A percentile compares a stretch with the other conserved stretches of the same genome.
These are phyloP conservation scores for Chlamydomonas applanata DNA, from an alignment of 139 green algal species.

Conservation along the genomic window DNA sequence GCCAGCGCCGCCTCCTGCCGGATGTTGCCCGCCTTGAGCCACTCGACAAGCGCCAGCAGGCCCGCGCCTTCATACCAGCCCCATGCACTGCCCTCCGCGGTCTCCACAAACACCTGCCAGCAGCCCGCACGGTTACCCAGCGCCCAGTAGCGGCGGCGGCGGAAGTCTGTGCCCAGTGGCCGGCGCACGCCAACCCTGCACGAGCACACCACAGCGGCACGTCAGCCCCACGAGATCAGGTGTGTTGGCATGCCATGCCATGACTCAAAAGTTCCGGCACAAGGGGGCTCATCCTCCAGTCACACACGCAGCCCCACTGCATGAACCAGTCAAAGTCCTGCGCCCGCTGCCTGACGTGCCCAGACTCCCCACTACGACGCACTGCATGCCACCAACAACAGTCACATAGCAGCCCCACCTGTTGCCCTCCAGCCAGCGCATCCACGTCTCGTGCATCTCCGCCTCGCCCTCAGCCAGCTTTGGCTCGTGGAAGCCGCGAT, in stretches of 20 bases:
- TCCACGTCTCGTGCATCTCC: constrained; percentile 22
- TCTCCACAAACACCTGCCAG: constrained; percentile 74
- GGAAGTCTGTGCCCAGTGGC: constrained; percentile 64
- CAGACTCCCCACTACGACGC: not conserved
- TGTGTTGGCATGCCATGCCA: not conserved
- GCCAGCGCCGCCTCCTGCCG: constrained; percentile 53
- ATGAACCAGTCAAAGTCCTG: no score
- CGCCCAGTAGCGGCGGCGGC: constrained; percentile 77
- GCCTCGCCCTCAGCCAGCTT: not conserved
- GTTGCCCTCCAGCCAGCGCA: constrained; percentile 30
- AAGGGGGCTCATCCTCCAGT: not conserved
- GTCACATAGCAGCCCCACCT: constrained; percentile 18
- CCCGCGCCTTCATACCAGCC: constrained; percentile 47
- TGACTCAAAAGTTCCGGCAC: not conserved
- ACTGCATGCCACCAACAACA: not conserved
- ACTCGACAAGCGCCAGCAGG: constrained; percentile 35
- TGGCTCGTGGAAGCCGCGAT: not conserved
- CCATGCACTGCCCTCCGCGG: constrained; percentile 52
- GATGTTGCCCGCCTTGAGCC: constrained; percentile 43
- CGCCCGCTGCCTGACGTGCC: no score
- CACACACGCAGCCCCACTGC: no score
- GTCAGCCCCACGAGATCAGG: not conserved
- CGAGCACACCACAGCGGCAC: no score
- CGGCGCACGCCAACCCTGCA: constrained; percentile 62
- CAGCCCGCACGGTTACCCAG: constrained; percentile 60